phyloP scores from a whole-genome alignment of 192 early-diverging fungal species.

The Jimgerdemannia flammicorona region DNA sequence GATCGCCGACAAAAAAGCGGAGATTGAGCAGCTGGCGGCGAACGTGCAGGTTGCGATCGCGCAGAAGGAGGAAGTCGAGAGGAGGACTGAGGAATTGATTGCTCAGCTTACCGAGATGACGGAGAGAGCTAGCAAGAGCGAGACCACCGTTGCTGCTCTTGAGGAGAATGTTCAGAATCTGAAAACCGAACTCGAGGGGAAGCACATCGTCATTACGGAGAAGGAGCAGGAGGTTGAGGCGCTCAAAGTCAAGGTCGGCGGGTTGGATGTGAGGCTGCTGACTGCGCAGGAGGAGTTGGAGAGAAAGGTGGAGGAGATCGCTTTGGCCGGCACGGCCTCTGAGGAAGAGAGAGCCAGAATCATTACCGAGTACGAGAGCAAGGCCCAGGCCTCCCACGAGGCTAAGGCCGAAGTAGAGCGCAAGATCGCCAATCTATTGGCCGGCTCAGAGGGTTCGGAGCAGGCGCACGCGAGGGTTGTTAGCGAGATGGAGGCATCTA shows the following conservation, averaged over 20 bases:
- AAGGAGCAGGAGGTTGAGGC: slow-evolving; percentile 1
- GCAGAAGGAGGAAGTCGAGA: slow-evolving; percentile 5
- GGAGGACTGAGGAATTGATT: slow-evolving; percentile 10
- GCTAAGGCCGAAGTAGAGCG: slow-evolving; percentile 3
- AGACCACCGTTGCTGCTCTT: background rate
- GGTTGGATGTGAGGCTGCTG: background rate
- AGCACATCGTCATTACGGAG: background rate
- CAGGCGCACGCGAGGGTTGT: background rate
- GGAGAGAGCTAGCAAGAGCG: slow-evolving; percentile 1
- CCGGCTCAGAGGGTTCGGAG: slow-evolving; percentile 4
- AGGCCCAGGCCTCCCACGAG: background rate
- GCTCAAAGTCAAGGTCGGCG: background rate
- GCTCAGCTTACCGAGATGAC: background rate
- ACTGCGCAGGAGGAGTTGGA: slow-evolving; percentile 3
- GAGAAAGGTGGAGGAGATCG: background rate
- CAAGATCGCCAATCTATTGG: slow-evolving; percentile 2
- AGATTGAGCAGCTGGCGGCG: slow-evolving; percentile 1
- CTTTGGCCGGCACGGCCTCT: background rate
- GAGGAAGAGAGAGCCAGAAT: slow-evolving; percentile 6
- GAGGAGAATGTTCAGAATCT: background rate
- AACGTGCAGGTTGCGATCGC: background rate
- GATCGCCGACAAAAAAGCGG: background rate
- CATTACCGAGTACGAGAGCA: slow-evolving; percentile 10
- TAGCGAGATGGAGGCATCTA: background rate
- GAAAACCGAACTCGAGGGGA: slow-evolving; percentile 5